Evolutionary conservation across 345 rosid genomes (phyloP).

Genomic region (Acer negundo): DNA sequence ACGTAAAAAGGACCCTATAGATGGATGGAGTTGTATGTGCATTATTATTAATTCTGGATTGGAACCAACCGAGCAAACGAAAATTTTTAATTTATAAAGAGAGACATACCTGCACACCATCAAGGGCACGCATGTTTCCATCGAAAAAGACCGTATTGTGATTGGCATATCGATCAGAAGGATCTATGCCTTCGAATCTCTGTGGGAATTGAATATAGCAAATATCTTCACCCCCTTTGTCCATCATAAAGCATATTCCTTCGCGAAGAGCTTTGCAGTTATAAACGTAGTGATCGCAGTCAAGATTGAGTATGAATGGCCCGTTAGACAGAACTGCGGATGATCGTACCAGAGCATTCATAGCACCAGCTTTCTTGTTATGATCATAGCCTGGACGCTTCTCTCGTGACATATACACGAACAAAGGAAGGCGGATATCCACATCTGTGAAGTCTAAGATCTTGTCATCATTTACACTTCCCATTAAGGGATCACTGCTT

Average conservation of each 20-base stretch:
- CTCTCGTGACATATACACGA: slow-evolving; percentile 86
- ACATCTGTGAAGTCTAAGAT: slow-evolving; percentile 71
- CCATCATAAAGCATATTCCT: slow-evolving; percentile 99
- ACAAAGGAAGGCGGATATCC: slow-evolving; percentile 88
- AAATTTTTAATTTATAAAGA: neutral
- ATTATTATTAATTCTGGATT: too few species aligned
- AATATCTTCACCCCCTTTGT: slow-evolving; percentile 82
- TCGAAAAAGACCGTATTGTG: slow-evolving; percentile 96
- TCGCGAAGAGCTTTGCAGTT: slow-evolving; percentile 88
- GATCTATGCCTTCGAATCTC: slow-evolving; percentile 97
- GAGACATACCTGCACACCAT: slow-evolving; percentile 80
- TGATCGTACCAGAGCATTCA: slow-evolving; percentile 86
- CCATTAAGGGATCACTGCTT: slow-evolving; percentile 63
- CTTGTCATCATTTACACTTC: slow-evolving; percentile 69
- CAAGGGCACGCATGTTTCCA: slow-evolving; percentile 95
- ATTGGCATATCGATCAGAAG: slow-evolving; percentile 92
- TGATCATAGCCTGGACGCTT: slow-evolving; percentile 95
- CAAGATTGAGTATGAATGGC: slow-evolving; percentile 89
- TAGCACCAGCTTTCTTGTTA: slow-evolving; percentile 98
- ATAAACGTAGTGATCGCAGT: slow-evolving; percentile 93
- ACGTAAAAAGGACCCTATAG: slow-evolving; percentile 87
- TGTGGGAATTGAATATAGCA: slow-evolving; percentile 97
- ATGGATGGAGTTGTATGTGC: neutral
- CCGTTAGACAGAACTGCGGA: slow-evolving; percentile 94
- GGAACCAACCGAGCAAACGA: neutral